Percentiles rank a stretch among this genome's conserved stretches.
Evolutionary conservation across 139 green algal genomes (phyloP).

Genomic region (Picochlorum sp.): DNA sequence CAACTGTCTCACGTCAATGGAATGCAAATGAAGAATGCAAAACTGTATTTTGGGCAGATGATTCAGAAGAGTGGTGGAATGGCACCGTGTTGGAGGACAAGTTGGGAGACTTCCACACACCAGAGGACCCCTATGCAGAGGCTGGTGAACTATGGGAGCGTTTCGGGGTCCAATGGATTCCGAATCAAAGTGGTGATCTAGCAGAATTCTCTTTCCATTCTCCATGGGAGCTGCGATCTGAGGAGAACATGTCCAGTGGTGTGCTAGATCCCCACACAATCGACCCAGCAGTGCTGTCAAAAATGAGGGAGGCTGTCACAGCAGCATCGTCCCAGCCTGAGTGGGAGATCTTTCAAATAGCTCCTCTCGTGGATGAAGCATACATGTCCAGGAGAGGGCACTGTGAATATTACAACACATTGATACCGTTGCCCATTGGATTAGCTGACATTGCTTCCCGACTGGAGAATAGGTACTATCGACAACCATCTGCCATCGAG

Average conservation of each 20-base stretch:
- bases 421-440: conserved; percentile 39
- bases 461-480: conserved; percentile 38
- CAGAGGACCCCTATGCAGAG: conserved; percentile 26
- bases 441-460: conserved; percentile 25
- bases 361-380: conserved; percentile 11
- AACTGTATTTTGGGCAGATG: conserved; percentile 2
- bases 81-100: conserved; percentile 17
- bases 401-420: conserved; percentile 19
- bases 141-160: conserved; percentile 41
- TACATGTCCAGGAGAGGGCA: conserved; percentile 4
- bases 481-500: conserved; percentile 24
- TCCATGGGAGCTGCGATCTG: conserved; percentile 39
- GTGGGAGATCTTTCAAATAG: conserved; percentile 13
- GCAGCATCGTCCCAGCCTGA: background rate
- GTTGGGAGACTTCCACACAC: background rate
- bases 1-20: conserved; percentile 24
- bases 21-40: conserved; percentile 20
- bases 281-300: conserved; percentile 6
- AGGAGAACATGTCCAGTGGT: background rate
- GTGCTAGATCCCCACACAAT: background rate
- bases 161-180: conserved; percentile 3
- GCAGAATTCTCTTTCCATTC: conserved; percentile 11
- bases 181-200: background rate
- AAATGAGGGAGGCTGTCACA: background rate
- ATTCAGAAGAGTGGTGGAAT: conserved; percentile 25